Evolutionary conservation across 352 stramenopile genomes (phyloP).

Genomic region (Phytopythium ostracodes): DNA sequence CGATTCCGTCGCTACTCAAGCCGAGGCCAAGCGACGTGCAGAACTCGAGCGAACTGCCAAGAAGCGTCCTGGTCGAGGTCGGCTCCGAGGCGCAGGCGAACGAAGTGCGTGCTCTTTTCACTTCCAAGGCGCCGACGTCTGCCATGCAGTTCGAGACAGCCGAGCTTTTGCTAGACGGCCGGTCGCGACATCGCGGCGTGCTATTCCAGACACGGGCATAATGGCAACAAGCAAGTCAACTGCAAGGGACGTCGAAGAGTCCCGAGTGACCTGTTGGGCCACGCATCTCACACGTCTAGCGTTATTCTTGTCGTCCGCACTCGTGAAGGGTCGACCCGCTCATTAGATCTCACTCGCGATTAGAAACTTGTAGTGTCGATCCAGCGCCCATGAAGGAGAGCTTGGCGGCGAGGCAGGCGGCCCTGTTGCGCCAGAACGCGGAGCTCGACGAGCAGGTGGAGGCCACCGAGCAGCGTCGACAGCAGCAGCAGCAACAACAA

Average conservation of each 20-base stretch:
- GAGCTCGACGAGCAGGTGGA: slow-evolving; percentile 63
- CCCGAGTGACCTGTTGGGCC: background rate
- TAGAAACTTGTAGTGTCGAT: background rate
- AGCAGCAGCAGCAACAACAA: slow-evolving; percentile 27
- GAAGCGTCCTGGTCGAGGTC: slow-evolving; percentile 48
- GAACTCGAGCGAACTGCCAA: background rate
- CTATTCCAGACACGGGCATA: slow-evolving; percentile 19
- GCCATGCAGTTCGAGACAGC: slow-evolving; percentile 22
- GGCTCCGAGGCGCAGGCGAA: slow-evolving; percentile 49
- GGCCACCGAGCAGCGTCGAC: slow-evolving; percentile 55
- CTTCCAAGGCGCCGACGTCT: background rate
- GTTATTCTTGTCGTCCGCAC: background rate
- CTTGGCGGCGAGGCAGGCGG: slow-evolving; percentile 48
- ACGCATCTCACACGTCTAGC: background rate
- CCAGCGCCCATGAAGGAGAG: slow-evolving; percentile 48
- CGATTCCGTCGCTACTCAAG: slow-evolving; percentile 31
- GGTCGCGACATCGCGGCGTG: slow-evolving; percentile 30
- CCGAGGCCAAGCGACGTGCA: background rate
- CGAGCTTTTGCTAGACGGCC: slow-evolving; percentile 32
- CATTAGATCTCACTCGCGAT: background rate
- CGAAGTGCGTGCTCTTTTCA: slow-evolving; percentile 42
- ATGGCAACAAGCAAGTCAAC: background rate
- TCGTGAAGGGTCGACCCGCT: background rate
- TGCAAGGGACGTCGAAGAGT: slow-evolving; percentile 12
- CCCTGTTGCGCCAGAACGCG: slow-evolving; percentile 56